Evolutionary conservation across 2,329 filamentous ascomycete genomes (phyloP), one percentile per base, ranked within the genome.

Genomic region (Zymoseptoria tritici): DNA sequence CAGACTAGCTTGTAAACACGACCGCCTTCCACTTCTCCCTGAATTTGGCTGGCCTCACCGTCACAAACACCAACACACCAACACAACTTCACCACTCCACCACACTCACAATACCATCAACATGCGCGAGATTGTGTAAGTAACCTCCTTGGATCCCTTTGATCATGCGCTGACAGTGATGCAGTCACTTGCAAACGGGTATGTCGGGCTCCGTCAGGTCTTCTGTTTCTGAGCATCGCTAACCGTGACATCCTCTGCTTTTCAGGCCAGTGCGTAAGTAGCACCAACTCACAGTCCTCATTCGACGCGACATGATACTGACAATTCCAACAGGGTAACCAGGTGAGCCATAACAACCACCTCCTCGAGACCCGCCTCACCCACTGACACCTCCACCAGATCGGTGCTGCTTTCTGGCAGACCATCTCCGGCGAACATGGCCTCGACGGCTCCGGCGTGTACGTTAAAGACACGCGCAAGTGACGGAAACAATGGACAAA

Each of bases 391-490:
- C 36, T n/a, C 3, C 36, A 99, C 89, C 94, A 99, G 90, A 96
- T 97, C 73, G 94, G 94, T 93, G 94, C 94, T 84, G 94, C 94
- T 81, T 99, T 99, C 86, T 99, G 52, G 79, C 80, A 83, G 75
- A 80, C 74, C 68, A 83, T 83, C 73, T 82, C 80, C 65, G 81
- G 81, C 73, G 81, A 83, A 85, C 94, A 99, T 80, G 94, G 94
- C 75, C 91, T 99, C 76, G 94, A 99, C 81, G 91, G 89, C 81
- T 90, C 90, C 79, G 93, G 93, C 81, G 88, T 97, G 89, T 93
- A 87, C 78, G 89, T 87, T 19, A 22, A 57, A 29, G 21, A 29
- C 26, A 31, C 19, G n/a, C n/a, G 53, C 36, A 55, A 53, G 51
- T 36, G 52, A 60, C 16, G 49, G 4, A 36, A 21, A 31, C 19